These are phyloP conservation scores for Pythium diclinum DNA, from an alignment of 352 stramenopile genomes.

Conservation along the genomic window DNA sequence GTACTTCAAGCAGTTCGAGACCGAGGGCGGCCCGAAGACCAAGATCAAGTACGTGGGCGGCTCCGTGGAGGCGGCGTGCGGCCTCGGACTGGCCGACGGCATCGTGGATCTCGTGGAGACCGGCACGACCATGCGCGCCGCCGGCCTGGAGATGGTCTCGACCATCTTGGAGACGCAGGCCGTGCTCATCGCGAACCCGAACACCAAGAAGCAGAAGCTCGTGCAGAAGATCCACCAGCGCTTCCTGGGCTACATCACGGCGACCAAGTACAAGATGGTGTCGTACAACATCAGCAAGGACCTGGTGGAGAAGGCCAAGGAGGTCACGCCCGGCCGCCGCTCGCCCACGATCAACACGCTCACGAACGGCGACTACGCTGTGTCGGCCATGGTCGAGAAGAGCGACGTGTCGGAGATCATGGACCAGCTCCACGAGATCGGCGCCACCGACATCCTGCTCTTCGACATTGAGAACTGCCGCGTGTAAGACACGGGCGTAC, in stretches of 20 bases:
- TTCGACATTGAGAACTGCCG: constrained; percentile 95
- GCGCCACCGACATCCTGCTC: constrained; percentile 96
- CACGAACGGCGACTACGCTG: constrained; percentile 78
- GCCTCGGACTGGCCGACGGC: constrained; percentile 95
- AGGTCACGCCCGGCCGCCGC: constrained; percentile 93
- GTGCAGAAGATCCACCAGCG: constrained; percentile 88
- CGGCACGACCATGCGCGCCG: constrained; percentile 97
- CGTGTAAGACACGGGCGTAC: constrained; percentile 36
- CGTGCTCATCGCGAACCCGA: constrained; percentile 90
- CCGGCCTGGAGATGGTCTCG: constrained; percentile 93
- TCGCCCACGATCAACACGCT: constrained; percentile 93
- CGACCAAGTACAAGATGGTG: constrained; percentile 97
- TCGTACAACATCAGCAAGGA: constrained; percentile 95
- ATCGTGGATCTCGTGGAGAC: constrained; percentile 99
- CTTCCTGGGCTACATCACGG: constrained; percentile 96
- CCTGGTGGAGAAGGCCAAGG: constrained; percentile 81
- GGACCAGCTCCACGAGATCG: constrained; percentile 94
- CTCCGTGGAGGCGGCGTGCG: constrained; percentile 97
- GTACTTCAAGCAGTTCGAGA: constrained; percentile 94
- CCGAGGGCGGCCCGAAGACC: constrained; percentile 43
- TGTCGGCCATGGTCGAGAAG: constrained; percentile 92
- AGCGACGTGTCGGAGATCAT: constrained; percentile 92
- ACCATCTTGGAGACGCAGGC: constrained; percentile 92
- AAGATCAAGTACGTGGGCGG: constrained; percentile 97
- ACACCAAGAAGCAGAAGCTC: constrained; percentile 64